phyloP scores from a whole-genome alignment of 371 early-diverging fungal genomes.

The Umbelopsis sp. region DNA sequence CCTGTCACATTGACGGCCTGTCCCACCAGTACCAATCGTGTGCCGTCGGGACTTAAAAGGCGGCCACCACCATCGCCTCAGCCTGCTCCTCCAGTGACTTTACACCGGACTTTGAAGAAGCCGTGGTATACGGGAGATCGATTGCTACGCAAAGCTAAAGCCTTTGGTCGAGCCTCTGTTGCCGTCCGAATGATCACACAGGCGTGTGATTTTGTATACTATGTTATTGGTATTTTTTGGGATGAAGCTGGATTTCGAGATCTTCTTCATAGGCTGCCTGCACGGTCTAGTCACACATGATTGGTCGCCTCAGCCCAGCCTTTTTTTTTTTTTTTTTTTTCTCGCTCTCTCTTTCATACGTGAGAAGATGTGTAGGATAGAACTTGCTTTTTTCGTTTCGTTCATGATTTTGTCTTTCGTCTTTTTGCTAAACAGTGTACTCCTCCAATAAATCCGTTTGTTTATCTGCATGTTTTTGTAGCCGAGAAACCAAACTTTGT shows the following conservation, averaged over 20 bases:
- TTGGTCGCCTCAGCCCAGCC: background rate
- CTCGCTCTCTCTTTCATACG: background rate
- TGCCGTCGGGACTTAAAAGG: background rate
- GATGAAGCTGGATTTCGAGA: conserved; percentile 2
- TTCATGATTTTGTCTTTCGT: background rate
- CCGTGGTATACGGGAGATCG: background rate
- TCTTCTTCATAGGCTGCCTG: background rate
- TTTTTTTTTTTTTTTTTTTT: background rate
- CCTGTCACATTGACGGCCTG: background rate
- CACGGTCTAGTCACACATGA: background rate
- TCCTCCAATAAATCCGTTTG: background rate
- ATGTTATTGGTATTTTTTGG: background rate
- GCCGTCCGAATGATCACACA: background rate
- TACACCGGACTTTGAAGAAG: conserved; percentile 4
- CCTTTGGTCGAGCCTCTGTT: background rate
- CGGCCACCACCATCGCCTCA: background rate
- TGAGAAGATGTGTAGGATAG: background rate
- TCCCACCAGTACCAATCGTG: background rate
- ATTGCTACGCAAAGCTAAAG: background rate
- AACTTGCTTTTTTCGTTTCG: background rate
- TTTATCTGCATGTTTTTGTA: too few species aligned
- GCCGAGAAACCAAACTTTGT: too few species aligned
- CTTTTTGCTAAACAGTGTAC: background rate
- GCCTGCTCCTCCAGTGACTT: background rate
- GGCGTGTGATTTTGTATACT: background rate